These are phyloP conservation scores for Erythrophleum ivorense DNA, from an alignment of 331 rosid genomes.

Conservation along the genomic window DNA sequence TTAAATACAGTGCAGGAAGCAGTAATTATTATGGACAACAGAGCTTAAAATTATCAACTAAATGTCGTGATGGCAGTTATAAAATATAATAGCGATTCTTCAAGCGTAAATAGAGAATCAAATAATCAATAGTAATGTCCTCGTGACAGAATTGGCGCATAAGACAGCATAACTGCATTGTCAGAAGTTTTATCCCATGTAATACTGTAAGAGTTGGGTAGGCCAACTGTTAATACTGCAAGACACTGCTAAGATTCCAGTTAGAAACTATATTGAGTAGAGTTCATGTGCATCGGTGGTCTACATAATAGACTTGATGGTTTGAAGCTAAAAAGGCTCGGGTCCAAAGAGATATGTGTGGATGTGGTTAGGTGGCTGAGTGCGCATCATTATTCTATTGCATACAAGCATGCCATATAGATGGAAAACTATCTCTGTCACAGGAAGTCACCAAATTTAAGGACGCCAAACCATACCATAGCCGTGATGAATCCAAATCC, in stretches of 20 bases:
- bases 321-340: slow-evolving; percentile 18
- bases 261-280: background rate
- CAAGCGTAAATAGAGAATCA: background rate
- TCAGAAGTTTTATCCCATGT: background rate
- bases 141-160: background rate
- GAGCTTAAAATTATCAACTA: slow-evolving; percentile 12
- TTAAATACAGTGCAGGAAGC: background rate
- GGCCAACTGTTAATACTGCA: background rate
- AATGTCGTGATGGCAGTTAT: background rate
- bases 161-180: background rate
- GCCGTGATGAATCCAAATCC: slow-evolving; percentile 50
- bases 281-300: background rate
- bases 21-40: background rate
- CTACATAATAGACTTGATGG: background rate
- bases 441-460: slow-evolving; percentile 39
- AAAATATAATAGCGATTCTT: background rate
- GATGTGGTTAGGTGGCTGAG: slow-evolving; percentile 1
- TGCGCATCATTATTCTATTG: background rate
- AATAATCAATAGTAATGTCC: background rate
- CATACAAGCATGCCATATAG: slow-evolving; percentile 8
- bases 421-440: background rate
- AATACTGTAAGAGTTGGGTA: background rate
- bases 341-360: slow-evolving; percentile 15
- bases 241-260: slow-evolving; percentile 3
- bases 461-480: slow-evolving; percentile 41